phyloP scores from a whole-genome alignment of 1,139 yeast species.

The Pichia sp. region DNA sequence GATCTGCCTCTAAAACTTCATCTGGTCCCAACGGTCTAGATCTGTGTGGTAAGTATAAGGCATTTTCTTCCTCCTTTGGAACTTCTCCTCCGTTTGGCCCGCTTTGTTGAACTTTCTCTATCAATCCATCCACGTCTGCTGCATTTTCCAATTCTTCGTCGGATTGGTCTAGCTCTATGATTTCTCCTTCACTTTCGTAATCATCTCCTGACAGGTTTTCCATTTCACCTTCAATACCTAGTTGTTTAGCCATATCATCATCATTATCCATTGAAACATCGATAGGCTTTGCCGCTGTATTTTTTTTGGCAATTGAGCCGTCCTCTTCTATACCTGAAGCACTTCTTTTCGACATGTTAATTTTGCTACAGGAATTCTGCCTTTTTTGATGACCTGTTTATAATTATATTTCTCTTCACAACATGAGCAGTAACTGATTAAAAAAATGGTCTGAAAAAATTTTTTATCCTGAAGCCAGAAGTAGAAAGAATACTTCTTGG shows the following conservation, averaged over 20 bases:
- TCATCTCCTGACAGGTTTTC: constrained; percentile 96
- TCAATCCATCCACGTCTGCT: constrained; percentile 24
- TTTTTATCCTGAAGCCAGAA: neutral
- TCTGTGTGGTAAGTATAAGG: constrained; percentile 77
- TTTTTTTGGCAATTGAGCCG: constrained; percentile 29
- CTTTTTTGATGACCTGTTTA: no score
- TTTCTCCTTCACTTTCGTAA: constrained; percentile 88
- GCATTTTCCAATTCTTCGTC: constrained; percentile 29
- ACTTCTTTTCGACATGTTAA: constrained; percentile 57
- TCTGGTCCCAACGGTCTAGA: constrained; percentile 90
- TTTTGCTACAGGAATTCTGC: neutral
- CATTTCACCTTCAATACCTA: constrained; percentile 58
- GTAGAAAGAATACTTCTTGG: neutral
- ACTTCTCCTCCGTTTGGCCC: constrained; percentile 9
- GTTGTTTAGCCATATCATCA: constrained; percentile 52
- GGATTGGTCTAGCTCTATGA: constrained; percentile 71
- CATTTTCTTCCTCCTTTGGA: constrained; percentile 32
- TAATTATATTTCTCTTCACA: neutral
- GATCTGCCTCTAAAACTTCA: constrained; percentile 95
- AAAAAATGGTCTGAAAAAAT: neutral
- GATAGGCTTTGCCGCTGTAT: constrained; percentile 25
- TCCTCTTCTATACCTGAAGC: constrained; percentile 31
- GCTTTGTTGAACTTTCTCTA: constrained; percentile 15
- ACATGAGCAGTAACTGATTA: neutral
- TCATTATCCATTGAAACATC: constrained; percentile 32